Conservation (phyloP, 495 filamentous ascomycete species). For the Xylaria venustula region DNA sequence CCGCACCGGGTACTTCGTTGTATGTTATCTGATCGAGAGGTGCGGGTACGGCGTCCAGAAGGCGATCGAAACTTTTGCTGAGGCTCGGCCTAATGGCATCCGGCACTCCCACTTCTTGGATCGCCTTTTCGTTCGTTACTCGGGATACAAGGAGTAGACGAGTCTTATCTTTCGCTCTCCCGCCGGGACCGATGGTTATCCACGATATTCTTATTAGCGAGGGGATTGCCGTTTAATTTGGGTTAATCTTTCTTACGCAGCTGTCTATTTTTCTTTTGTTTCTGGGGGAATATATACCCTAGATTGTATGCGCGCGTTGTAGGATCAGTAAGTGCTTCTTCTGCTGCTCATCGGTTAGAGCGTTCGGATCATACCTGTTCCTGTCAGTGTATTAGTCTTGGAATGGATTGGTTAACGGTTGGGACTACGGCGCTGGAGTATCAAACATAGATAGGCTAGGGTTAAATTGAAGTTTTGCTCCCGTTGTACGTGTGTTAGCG, state of each 20-base stretch:
- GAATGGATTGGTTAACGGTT: not conserved
- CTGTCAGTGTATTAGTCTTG: not conserved
- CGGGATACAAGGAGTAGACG: slow-evolving; percentile 23
- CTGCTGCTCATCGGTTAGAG: not conserved
- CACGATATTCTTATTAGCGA: too few relatives aligned
- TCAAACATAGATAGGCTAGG: not conserved
- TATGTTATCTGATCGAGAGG: slow-evolving; percentile 86
- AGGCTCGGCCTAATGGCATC: slow-evolving; percentile 75
- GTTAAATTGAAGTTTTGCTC: not conserved
- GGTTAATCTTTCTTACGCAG: too few relatives aligned
- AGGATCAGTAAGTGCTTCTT: not conserved
- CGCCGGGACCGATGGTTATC: not conserved
- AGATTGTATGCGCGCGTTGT: not conserved
- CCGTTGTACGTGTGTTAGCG: too few relatives aligned
- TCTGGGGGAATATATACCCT: not conserved
- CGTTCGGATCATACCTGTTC: not conserved
- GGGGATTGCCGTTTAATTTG: too few relatives aligned
- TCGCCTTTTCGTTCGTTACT: slow-evolving; percentile 77
- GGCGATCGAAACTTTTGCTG: slow-evolving; percentile 78
- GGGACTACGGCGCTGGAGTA: not conserved
- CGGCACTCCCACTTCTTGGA: slow-evolving; percentile 88
- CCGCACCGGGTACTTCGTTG: slow-evolving; percentile 85
- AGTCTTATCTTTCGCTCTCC: not conserved
- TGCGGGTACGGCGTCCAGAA: slow-evolving; percentile 68
- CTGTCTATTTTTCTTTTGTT: not conserved